These are phyloP conservation scores for Debaryomycetaceae sp. DNA, from an alignment of 1,139 yeast species.

Conservation along the genomic window DNA sequence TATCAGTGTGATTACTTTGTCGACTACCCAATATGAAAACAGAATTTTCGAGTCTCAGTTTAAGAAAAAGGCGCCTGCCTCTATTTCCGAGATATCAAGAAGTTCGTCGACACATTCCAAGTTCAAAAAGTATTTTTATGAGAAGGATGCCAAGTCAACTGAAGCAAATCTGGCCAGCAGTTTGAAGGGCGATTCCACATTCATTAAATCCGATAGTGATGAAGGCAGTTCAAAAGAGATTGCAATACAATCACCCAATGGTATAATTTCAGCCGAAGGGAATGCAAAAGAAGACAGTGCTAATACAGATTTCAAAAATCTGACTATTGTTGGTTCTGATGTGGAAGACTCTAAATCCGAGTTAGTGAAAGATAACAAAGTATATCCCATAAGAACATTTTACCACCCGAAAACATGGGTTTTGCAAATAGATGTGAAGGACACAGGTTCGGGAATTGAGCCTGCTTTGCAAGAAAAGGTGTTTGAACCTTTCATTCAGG, in stretches of 20 bases:
- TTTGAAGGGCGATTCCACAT: not conserved
- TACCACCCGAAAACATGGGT: slow-evolving; percentile 52
- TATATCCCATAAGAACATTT: slow-evolving; percentile 34
- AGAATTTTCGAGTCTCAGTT: slow-evolving; percentile 53
- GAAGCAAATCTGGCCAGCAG: not conserved
- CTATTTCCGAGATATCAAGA: slow-evolving; percentile 10
- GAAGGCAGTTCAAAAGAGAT: slow-evolving; percentile 2
- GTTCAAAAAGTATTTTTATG: not conserved
- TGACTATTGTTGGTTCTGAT: not conserved
- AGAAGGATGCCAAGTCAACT: not conserved
- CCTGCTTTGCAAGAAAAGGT: slow-evolving; percentile 75
- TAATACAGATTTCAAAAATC: not conserved
- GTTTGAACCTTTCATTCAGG: slow-evolving; percentile 95
- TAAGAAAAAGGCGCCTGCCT: slow-evolving; percentile 27
- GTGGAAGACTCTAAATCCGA: slow-evolving; percentile 9
- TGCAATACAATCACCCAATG: not conserved
- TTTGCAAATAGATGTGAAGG: slow-evolving; percentile 72
- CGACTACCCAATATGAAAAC: slow-evolving; percentile 56
- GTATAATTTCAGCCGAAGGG: not conserved
- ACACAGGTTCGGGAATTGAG: slow-evolving; percentile 92
- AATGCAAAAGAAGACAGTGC: not conserved
- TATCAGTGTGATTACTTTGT: slow-evolving; percentile 41
- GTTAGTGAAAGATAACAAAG: slow-evolving; percentile 31
- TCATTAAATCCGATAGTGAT: slow-evolving; percentile 1
- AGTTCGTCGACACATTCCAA: slow-evolving; percentile 2